These are phyloP conservation scores for Olyra latifolia DNA, from an alignment of 176 grass and related monocot species.

Conservation along the genomic window DNA sequence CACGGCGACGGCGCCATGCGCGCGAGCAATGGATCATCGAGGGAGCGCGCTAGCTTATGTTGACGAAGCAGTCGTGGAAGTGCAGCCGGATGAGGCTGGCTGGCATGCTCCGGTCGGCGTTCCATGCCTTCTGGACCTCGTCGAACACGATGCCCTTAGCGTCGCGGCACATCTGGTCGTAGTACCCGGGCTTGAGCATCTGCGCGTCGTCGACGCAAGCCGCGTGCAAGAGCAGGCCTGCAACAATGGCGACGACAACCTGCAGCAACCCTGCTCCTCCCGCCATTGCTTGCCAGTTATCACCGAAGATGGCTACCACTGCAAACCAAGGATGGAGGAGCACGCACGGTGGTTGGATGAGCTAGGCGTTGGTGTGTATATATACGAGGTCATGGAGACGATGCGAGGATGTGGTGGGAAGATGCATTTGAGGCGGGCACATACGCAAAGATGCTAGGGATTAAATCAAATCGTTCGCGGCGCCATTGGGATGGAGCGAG, in stretches of 20 bases:
- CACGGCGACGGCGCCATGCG: no score
- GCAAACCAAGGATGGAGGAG: neutral
- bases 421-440: constrained; percentile 32
- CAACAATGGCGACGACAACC: neutral
- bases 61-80: constrained; percentile 92
- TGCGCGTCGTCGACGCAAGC: constrained; percentile 23
- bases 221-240: constrained; percentile 8
- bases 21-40: no score
- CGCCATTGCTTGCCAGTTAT: neutral
- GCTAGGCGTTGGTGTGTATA: neutral
- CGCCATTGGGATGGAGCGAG: neutral
- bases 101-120: neutral
- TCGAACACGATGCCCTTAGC: constrained; percentile 40
- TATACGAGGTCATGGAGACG: neutral
- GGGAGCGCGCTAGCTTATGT: constrained; percentile 32
- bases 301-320: neutral
- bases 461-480: neutral
- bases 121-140: constrained; percentile 29
- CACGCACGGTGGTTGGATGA: neutral
- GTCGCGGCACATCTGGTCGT: constrained; percentile 30
- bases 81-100: constrained; percentile 69
- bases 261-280: neutral
- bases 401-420: neutral
- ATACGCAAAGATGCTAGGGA: neutral
- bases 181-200: constrained; percentile 26